phyloP scores from a whole-genome alignment of 2,329 filamentous ascomycete genomes.

The Aspergillus sp. region DNA sequence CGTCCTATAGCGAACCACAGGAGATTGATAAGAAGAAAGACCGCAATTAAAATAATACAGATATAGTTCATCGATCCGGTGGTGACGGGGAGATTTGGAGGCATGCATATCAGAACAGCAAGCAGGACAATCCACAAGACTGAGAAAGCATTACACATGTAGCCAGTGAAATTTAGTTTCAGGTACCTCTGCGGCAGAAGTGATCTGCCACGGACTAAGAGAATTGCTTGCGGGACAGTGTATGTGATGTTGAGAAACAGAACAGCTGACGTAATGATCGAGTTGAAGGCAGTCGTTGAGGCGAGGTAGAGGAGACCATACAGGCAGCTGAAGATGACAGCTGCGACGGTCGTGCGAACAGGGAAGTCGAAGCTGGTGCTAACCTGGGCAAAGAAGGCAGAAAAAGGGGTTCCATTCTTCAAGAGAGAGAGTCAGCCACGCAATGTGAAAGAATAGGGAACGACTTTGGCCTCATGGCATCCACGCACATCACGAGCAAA shows the following conservation, averaged over 20 bases:
- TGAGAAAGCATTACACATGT: slow-evolving; percentile 8
- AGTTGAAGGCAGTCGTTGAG: slow-evolving; percentile 43
- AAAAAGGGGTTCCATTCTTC: slow-evolving; percentile 12
- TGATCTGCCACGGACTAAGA: slow-evolving; percentile 40
- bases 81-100: background rate
- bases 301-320: slow-evolving; percentile 33
- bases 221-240: slow-evolving; percentile 45
- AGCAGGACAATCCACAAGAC: slow-evolving; percentile 9
- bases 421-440: too few species aligned
- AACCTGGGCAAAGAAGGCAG: slow-evolving; percentile 18
- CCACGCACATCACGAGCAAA: slow-evolving; percentile 12
- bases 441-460: too few species aligned
- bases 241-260: slow-evolving; percentile 43
- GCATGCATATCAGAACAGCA: slow-evolving; percentile 10
- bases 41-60: background rate
- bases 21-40: background rate
- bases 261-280: slow-evolving; percentile 40
- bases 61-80: slow-evolving; percentile 3
- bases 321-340: slow-evolving; percentile 38
- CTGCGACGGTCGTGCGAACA: slow-evolving; percentile 11
- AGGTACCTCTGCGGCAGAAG: slow-evolving; percentile 24
- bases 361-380: slow-evolving; percentile 24
- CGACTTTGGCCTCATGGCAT: too few species aligned
- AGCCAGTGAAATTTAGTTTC: slow-evolving; percentile 8
- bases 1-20: background rate